A percentile compares a stretch with the other conserved stretches of the same genome.
phyloP scores from a whole-genome alignment of 805 yeast genomes.

The Wickerhamomyces tratensis region DNA sequence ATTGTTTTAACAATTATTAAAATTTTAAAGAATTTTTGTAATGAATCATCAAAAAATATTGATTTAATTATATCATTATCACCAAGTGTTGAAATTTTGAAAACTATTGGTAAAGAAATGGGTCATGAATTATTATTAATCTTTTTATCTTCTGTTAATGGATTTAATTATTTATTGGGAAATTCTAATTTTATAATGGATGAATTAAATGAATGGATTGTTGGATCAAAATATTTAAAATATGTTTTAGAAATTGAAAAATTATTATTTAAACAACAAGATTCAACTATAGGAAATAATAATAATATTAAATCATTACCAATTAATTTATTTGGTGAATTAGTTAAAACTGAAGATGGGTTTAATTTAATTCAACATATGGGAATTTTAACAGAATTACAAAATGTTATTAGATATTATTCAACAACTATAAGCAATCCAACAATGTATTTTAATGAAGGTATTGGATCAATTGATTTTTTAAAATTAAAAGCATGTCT shows the following conservation, averaged over 20 bases:
- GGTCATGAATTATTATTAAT: conserved; percentile 51
- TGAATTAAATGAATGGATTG: conserved; percentile 64
- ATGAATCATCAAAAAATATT: conserved; percentile 38
- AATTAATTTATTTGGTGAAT: conserved; percentile 67
- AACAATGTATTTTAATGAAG: conserved; percentile 9
- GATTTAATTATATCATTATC: conserved; percentile 38
- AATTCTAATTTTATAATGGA: conserved; percentile 49
- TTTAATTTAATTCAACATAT: conserved; percentile 45
- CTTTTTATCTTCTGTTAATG: conserved; percentile 55
- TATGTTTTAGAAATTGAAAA: conserved; percentile 41
- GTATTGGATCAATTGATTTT: conserved; percentile 24
- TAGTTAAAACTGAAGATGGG: conserved; percentile 78
- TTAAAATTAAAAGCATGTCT: conserved; percentile 58
- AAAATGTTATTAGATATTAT: conserved; percentile 24
- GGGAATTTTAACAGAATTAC: conserved; percentile 33
- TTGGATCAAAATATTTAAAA: conserved; percentile 28
- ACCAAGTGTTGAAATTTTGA: conserved; percentile 39
- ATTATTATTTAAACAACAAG: conserved; percentile 18
- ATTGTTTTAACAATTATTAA: conserved; percentile 50
- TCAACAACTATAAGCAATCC: conserved; percentile 5
- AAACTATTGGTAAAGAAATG: conserved; percentile 10
- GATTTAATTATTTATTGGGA: conserved; percentile 51
- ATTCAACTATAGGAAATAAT: not conserved
- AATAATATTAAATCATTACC: conserved; percentile 27
- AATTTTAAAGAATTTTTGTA: conserved; percentile 41